phyloP scores from a whole-genome alignment of 106 monocot genomes.

The Allium cepa region DNA sequence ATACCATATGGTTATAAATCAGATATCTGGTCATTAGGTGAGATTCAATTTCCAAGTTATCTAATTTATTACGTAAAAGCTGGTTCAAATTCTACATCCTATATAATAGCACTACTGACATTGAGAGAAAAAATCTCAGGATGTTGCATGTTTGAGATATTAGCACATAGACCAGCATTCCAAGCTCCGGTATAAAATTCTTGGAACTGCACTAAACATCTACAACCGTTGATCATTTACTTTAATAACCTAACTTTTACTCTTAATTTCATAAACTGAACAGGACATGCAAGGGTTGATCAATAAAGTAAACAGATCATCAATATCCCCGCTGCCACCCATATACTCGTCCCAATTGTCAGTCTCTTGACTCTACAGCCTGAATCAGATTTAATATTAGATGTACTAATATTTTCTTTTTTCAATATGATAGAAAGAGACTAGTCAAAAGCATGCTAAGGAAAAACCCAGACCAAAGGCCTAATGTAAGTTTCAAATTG shows the following conservation, averaged over 20 bases:
- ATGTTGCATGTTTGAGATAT: slow-evolving; percentile 86
- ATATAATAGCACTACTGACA: not conserved
- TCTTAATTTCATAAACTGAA: slow-evolving; percentile 1
- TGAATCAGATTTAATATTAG: not conserved
- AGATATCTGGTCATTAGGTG: slow-evolving; percentile 98
- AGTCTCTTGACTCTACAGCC: slow-evolving; percentile 7
- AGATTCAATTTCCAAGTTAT: not conserved
- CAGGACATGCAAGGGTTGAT: slow-evolving; percentile 80
- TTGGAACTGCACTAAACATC: not conserved
- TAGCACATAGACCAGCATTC: slow-evolving; percentile 69
- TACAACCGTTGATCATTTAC: not conserved
- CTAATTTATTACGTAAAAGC: not conserved
- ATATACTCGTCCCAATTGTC: slow-evolving; percentile 68
- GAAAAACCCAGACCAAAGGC: slow-evolving; percentile 93
- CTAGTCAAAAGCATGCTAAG: slow-evolving; percentile 88
- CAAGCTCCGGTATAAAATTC: slow-evolving; percentile 51
- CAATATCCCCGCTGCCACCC: slow-evolving; percentile 69
- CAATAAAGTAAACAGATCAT: slow-evolving; percentile 85
- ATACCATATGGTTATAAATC: slow-evolving; percentile 96
- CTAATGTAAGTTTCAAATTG: slow-evolving; percentile 46
- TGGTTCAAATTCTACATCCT: not conserved
- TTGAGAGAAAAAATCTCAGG: slow-evolving; percentile 27
- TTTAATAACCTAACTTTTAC: not conserved
- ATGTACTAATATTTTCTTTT: not conserved
- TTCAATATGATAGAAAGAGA: slow-evolving; percentile 47